Evolutionary conservation across 345 rosid genomes (phyloP).

Genomic region (Nephelium lappaceum): DNA sequence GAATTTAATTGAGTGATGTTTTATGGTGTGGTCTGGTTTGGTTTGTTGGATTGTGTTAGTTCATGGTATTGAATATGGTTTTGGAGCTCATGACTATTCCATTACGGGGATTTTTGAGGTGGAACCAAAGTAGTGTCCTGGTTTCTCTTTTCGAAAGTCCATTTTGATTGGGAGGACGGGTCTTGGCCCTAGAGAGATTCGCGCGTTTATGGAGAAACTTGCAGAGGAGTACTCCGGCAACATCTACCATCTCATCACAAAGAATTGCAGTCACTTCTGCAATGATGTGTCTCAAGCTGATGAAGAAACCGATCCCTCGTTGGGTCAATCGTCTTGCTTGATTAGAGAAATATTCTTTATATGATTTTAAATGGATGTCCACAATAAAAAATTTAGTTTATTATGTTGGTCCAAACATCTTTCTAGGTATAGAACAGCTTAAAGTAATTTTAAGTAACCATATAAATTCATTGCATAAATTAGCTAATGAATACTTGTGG

Average conservation of each 20-base stretch:
- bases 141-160: slow-evolving; percentile 86
- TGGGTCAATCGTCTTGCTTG: slow-evolving; percentile 99
- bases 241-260: slow-evolving; percentile 82
- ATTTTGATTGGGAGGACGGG: slow-evolving; percentile 90
- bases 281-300: slow-evolving; percentile 72
- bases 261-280: slow-evolving; percentile 96
- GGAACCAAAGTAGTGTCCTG: slow-evolving; percentile 86
- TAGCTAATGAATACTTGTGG: too few species aligned
- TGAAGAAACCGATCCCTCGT: slow-evolving; percentile 77
- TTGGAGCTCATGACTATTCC: slow-evolving; percentile 65
- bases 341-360: too few species aligned
- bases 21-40: too few species aligned
- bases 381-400: too few species aligned
- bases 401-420: too few species aligned
- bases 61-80: too few species aligned
- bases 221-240: slow-evolving; percentile 76
- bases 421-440: too few species aligned
- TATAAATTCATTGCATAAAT: too few species aligned
- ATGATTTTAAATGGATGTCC: too few species aligned
- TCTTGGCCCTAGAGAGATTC: slow-evolving; percentile 71
- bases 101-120: slow-evolving; percentile 91
- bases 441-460: too few species aligned
- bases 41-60: too few species aligned
- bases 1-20: too few species aligned
- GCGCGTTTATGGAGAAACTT: slow-evolving; percentile 75